These are phyloP conservation scores for Globisporangium viniferum DNA, from an alignment of 352 stramenopile genomes.

Conservation along the genomic window DNA sequence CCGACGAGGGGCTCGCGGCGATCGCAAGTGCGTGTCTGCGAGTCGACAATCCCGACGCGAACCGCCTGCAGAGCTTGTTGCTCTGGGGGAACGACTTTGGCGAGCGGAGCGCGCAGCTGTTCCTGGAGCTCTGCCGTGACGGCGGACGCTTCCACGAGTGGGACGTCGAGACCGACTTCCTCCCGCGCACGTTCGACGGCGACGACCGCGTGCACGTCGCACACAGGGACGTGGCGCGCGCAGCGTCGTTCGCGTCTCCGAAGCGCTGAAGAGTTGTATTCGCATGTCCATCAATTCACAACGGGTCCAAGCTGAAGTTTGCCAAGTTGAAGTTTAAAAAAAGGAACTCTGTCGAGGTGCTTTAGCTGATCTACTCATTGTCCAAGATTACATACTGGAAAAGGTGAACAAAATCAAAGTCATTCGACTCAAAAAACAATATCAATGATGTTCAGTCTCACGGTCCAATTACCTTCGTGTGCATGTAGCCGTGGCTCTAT, in stretches of 20 bases:
- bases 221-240: conserved; percentile 36
- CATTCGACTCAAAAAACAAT: not conserved
- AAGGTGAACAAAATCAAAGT: not conserved
- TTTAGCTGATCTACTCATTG: no score
- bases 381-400: not conserved
- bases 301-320: no score
- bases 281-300: no score
- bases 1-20: conserved; percentile 41
- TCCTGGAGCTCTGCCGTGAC: conserved; percentile 35
- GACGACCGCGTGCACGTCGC: conserved; percentile 41
- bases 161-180: conserved; percentile 56
- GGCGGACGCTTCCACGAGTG: conserved; percentile 33
- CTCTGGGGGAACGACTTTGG: conserved; percentile 78
- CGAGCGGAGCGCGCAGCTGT: conserved; percentile 23
- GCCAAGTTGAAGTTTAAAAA: no score
- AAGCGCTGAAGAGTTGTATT: conserved; percentile 32
- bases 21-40: conserved; percentile 40
- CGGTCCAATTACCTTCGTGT: not conserved
- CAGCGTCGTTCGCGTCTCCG: conserved; percentile 34
- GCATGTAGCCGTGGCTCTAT: not conserved
- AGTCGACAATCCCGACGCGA: conserved; percentile 25
- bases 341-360: no score
- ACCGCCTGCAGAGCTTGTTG: conserved; percentile 38
- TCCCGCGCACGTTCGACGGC: conserved; percentile 27
- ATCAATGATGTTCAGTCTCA: no score